Evolutionary conservation across 352 stramenopile species (phyloP).

Genomic region (Globisporangium splendens): DNA sequence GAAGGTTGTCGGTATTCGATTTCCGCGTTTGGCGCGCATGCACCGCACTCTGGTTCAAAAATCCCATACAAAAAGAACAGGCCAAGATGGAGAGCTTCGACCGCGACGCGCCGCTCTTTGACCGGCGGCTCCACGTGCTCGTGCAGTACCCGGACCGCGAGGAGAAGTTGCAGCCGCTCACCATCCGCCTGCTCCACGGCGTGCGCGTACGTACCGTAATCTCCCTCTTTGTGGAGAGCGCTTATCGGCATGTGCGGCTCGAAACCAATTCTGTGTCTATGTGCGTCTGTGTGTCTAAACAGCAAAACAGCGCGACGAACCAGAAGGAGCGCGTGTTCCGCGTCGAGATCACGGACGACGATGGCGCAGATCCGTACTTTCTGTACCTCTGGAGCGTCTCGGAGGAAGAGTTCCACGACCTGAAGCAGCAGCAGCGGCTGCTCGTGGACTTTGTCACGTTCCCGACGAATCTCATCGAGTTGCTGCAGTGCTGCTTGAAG

Average conservation of each 20-base stretch:
- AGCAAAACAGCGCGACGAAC: slow-evolving; percentile 74
- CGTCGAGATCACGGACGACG: slow-evolving; percentile 92
- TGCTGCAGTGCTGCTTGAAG: slow-evolving; percentile 87
- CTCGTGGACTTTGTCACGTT: slow-evolving; percentile 93
- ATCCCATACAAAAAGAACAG: neutral
- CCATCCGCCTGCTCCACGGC: slow-evolving; percentile 70
- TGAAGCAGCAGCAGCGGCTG: slow-evolving; percentile 92
- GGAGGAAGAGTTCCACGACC: slow-evolving; percentile 93
- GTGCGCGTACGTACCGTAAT: slow-evolving; percentile 60
- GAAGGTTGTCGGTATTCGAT: slow-evolving; percentile 11
- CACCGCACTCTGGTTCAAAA: slow-evolving; percentile 1
- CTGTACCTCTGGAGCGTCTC: slow-evolving; percentile 91
- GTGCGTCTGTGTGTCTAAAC: neutral
- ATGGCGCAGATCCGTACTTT: slow-evolving; percentile 90
- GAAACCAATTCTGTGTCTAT: neutral
- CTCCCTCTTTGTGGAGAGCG: neutral
- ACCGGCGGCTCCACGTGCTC: slow-evolving; percentile 78
- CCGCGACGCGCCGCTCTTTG: slow-evolving; percentile 77
- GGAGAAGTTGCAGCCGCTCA: slow-evolving; percentile 72
- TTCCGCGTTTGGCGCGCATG: slow-evolving; percentile 2
- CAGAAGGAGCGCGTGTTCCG: slow-evolving; percentile 89
- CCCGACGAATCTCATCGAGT: slow-evolving; percentile 90
- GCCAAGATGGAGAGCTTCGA: slow-evolving; percentile 74
- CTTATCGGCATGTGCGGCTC: neutral
- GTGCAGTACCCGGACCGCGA: slow-evolving; percentile 80